Evolutionary conservation across 495 filamentous ascomycete genomes (phyloP), one percentile per base, ranked within the genome.

Genomic region (Chaetomium tenue): DNA sequence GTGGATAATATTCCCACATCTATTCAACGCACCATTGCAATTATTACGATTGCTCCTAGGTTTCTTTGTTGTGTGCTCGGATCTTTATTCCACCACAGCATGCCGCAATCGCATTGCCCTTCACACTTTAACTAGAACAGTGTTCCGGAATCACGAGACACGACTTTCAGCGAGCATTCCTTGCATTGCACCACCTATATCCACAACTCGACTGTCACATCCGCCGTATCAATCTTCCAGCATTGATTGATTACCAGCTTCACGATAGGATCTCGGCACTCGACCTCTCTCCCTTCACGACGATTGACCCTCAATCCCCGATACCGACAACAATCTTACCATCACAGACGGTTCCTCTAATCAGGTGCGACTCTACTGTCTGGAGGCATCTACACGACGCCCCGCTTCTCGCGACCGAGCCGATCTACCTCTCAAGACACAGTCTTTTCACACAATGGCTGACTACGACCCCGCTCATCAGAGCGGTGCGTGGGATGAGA

Each of bases 401-500:
- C 50, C 16, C 11, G n/a, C 40, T 28, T 30, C n/a, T 46, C 15
- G 25, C 56, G 25, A 63, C 25, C 37, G n/a, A 46, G 18, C n/a
- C 33, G 16, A n/a, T 52, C n/a, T 58, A 23, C 16, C 16, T 1
- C 46, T 26, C 5, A 51, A 50, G 22, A 61, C 42, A 16, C 15
- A 37, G 48, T 46, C 23, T 8, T 18, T 48, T 39, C 23, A 33
- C 53, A 72, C 60, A 42, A 78, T 80, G 78, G 74, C 75, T 63
- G 78, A 76, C 28, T 75, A 74, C 64, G 68, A 70, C 42, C 70
- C 72, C 62, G 61, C 71, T 30, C 63, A 66, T 68, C 76, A 71
- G 64, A 70, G 72, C 39, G 74, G 67, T 47, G 73, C 70, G 54
- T 81, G 78, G 79, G 70, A 66, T 48, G 81, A 85, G 70, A 83